Conservation (phyloP, 371 early-diverging fungal genomes). For the Polyrhizophydium stewartii region DNA sequence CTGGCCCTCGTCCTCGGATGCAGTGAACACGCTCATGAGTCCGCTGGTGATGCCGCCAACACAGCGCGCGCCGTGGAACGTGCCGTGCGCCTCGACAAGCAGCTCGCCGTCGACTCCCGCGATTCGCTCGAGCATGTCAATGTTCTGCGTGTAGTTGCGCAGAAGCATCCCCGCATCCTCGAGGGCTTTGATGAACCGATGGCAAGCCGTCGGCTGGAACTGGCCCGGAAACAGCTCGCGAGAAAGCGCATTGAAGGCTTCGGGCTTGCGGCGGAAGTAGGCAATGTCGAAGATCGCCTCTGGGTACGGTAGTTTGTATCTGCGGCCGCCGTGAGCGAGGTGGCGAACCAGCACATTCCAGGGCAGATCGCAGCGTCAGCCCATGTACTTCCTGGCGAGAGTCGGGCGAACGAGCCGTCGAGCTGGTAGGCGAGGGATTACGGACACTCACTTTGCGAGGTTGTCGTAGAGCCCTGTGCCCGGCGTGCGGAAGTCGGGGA, state of each 20-base stretch:
- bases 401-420: too few relatives aligned
- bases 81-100: conserved; percentile 93
- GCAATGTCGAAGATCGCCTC: conserved; percentile 91
- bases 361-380: too few relatives aligned
- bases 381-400: too few relatives aligned
- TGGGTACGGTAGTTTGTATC: conserved; percentile 83
- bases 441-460: conserved; percentile 40
- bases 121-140: conserved; percentile 88
- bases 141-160: conserved; percentile 92
- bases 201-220: conserved; percentile 73
- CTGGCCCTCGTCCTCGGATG: not conserved
- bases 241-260: conserved; percentile 86
- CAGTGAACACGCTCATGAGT: not conserved
- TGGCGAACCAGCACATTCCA: not conserved
- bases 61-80: conserved; percentile 81
- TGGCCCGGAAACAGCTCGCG: conserved; percentile 84
- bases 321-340: conserved; percentile 24
- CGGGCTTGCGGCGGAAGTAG: conserved; percentile 79
- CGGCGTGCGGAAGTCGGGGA: conserved; percentile 80
- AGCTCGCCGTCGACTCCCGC: conserved; percentile 69
- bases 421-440: not conserved
- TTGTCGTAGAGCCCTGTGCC: conserved; percentile 90
- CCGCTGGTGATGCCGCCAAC: conserved; percentile 30
- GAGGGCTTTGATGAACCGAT: conserved; percentile 79
- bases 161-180: conserved; percentile 67